Conservation (phyloP, 495 filamentous ascomycete species). For the Terfezia boudieri region DNA sequence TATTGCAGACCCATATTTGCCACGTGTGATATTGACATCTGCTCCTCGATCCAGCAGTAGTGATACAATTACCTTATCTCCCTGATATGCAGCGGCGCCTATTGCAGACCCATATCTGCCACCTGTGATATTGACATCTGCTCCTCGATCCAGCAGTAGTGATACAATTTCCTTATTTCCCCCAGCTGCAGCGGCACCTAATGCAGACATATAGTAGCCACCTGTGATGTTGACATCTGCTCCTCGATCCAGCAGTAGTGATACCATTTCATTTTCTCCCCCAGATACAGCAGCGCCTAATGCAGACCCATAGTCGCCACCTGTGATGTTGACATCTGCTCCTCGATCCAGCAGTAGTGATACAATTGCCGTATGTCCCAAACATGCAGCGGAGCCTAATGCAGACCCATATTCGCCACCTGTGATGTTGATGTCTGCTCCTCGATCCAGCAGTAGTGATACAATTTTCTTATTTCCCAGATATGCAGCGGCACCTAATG, state of each 20-base stretch:
- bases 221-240: slow-evolving; percentile 14
- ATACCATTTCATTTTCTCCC: background rate
- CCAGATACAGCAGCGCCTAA: background rate
- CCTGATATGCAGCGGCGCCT: slow-evolving; percentile 5
- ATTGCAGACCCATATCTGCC: slow-evolving; percentile 7
- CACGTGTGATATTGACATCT: slow-evolving; percentile 8
- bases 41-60: slow-evolving; percentile 12
- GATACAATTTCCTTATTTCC: background rate
- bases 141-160: background rate
- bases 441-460: slow-evolving; percentile 9
- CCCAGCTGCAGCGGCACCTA: background rate
- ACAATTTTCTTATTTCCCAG: slow-evolving; percentile 5
- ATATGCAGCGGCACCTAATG: slow-evolving; percentile 10
- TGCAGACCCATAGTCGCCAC: background rate
- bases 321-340: slow-evolving; percentile 9
- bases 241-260: slow-evolving; percentile 14
- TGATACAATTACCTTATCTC: slow-evolving; percentile 6
- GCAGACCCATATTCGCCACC: slow-evolving; percentile 5
- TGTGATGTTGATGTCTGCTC: slow-evolving; percentile 11
- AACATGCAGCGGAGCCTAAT: slow-evolving; percentile 8
- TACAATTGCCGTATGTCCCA: slow-evolving; percentile 6
- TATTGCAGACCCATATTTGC: background rate
- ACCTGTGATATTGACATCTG: slow-evolving; percentile 12
- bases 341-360: slow-evolving; percentile 11
- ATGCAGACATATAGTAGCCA: slow-evolving; percentile 1